Percentiles rank a stretch among this genome's conserved stretches.
Evolutionary conservation across 139 green algal genomes (phyloP).

Genomic region (Penium margaritaceum): DNA sequence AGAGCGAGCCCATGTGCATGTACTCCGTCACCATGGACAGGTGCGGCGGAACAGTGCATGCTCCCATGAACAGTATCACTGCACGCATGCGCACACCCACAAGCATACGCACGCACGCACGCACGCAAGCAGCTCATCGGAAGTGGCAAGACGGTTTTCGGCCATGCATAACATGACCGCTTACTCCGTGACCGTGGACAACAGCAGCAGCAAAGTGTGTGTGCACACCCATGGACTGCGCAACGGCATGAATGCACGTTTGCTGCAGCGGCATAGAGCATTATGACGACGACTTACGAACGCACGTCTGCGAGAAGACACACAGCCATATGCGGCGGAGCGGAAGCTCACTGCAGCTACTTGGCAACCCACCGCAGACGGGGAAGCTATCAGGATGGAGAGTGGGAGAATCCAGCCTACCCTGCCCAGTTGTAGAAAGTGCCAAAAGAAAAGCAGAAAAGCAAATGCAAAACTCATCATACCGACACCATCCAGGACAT

Average conservation of each 20-base stretch:
- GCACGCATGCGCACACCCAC: too few relatives aligned
- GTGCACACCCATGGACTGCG: too few relatives aligned
- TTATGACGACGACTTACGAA: too few relatives aligned
- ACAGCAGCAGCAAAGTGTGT: background rate
- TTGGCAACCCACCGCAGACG: too few relatives aligned
- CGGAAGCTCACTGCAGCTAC: too few relatives aligned
- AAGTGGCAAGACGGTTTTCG: background rate
- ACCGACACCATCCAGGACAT: too few relatives aligned
- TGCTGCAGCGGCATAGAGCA: too few relatives aligned
- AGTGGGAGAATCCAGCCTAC: too few relatives aligned
- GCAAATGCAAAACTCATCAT: background rate
- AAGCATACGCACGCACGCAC: background rate
- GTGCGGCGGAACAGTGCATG: slow-evolving; percentile 45
- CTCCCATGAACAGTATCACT: slow-evolving; percentile 67
- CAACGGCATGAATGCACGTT: background rate
- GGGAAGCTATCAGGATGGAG: too few relatives aligned
- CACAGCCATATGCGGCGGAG: too few relatives aligned
- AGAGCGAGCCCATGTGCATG: slow-evolving; percentile 59
- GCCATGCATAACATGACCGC: background rate
- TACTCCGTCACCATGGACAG: slow-evolving; percentile 69
- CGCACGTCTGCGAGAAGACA: too few relatives aligned
- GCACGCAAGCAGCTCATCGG: background rate
- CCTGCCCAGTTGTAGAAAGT: too few relatives aligned
- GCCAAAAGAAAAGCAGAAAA: background rate
- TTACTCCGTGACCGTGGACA: background rate